These are phyloP conservation scores for Scenedesmus sp. DNA, from an alignment of 163 green algal genomes.

Conservation along the genomic window DNA sequence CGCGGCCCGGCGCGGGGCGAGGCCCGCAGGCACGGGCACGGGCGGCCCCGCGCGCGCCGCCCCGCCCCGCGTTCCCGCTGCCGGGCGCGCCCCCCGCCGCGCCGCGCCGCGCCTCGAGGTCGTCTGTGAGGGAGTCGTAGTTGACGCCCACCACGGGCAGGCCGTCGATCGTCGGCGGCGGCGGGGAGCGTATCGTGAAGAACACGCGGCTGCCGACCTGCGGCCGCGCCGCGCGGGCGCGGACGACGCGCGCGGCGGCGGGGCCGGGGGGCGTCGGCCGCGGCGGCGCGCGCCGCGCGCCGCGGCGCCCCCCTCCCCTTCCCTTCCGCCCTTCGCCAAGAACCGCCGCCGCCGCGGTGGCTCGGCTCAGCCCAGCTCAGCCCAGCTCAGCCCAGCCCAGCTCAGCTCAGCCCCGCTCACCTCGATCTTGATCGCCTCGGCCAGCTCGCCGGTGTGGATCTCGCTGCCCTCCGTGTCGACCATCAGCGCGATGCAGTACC, in stretches of 20 bases:
- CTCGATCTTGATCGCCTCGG: constrained; percentile 70
- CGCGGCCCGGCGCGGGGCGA: too few relatives aligned
- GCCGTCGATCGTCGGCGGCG: constrained; percentile 10
- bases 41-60: background rate
- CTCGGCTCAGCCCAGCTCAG: too few relatives aligned
- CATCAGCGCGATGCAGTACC: constrained; percentile 85
- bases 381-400: too few relatives aligned
- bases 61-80: background rate
- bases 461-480: constrained; percentile 89
- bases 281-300: too few relatives aligned
- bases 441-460: constrained; percentile 78
- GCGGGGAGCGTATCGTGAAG: constrained; percentile 36
- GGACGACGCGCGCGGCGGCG: too few relatives aligned
- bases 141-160: constrained; percentile 38
- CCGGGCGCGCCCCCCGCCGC: background rate
- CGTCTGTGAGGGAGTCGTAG: constrained; percentile 42
- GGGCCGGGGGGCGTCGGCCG: too few relatives aligned
- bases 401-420: too few relatives aligned
- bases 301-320: too few relatives aligned
- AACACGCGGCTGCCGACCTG: constrained; percentile 41
- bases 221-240: background rate
- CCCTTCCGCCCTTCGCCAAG: too few relatives aligned
- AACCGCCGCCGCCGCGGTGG: too few relatives aligned
- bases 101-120: constrained; percentile 19
- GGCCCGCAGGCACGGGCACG: background rate